These are phyloP conservation scores for Parmelia sp. DNA, from an alignment of 495 filamentous ascomycete species.

Conservation along the genomic window DNA sequence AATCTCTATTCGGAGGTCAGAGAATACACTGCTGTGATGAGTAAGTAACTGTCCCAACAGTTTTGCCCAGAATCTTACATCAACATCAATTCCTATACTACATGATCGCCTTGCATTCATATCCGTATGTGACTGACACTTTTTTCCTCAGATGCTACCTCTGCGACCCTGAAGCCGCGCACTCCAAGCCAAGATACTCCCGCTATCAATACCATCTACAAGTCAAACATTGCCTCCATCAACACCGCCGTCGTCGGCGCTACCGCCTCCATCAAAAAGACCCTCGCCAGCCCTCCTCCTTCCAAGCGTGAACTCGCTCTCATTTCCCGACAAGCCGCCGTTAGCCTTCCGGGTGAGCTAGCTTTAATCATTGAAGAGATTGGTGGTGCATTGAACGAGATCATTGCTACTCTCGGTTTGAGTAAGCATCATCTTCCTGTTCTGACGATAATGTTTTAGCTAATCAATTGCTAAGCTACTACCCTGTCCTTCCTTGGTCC, in stretches of 20 bases:
- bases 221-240: slow-evolving; percentile 16
- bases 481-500: slow-evolving; percentile 21
- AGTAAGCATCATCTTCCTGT: slow-evolving; percentile 9
- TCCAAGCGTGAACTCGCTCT: slow-evolving; percentile 11
- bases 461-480: not conserved
- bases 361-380: slow-evolving; percentile 13
- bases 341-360: slow-evolving; percentile 12
- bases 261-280: slow-evolving; percentile 7
- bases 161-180: not conserved
- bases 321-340: slow-evolving; percentile 3
- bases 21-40: slow-evolving; percentile 16
- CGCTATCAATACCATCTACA: slow-evolving; percentile 5
- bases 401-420: slow-evolving; percentile 22
- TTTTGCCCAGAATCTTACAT: not conserved
- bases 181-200: not conserved
- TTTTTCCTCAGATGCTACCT: slow-evolving; percentile 10
- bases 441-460: not conserved
- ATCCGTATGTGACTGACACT: not conserved
- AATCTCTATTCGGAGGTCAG: slow-evolving; percentile 11
- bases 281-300: not conserved
- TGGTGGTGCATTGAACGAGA: slow-evolving; percentile 18
- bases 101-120: not conserved
- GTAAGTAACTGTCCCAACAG: not conserved
- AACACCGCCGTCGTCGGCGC: slow-evolving; percentile 14
- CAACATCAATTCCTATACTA: not conserved